These are phyloP conservation scores for Trichoderma atroviride DNA, from an alignment of 2,329 filamentous ascomycete species.

Conservation along the genomic window DNA sequence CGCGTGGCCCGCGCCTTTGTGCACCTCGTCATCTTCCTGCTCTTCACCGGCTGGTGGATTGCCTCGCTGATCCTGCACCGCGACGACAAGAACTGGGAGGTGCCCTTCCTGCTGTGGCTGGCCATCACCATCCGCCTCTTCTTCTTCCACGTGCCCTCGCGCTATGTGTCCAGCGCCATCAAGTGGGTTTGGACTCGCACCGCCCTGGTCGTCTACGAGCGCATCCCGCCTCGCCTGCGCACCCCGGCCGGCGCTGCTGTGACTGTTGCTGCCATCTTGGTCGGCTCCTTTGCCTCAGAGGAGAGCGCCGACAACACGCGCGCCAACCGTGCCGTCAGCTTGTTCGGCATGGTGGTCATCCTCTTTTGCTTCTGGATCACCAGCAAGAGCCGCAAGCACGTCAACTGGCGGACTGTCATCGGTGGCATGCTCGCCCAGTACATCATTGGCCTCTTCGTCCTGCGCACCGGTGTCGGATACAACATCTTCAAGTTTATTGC, in stretches of 20 bases:
- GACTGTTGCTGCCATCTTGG: slow-evolving; percentile 71
- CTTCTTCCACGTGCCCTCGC: slow-evolving; percentile 72
- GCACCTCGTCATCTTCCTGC: slow-evolving; percentile 49
- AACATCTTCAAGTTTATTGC: slow-evolving; percentile 93
- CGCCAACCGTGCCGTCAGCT: slow-evolving; percentile 75
- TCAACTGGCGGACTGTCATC: slow-evolving; percentile 80
- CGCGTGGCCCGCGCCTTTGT: slow-evolving; percentile 48
- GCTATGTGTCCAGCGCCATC: slow-evolving; percentile 67
- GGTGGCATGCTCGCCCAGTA: slow-evolving; percentile 89
- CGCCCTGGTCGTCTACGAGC: slow-evolving; percentile 57
- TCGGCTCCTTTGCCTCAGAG: slow-evolving; percentile 74
- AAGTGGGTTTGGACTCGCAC: slow-evolving; percentile 69
- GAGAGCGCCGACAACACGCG: slow-evolving; percentile 77
- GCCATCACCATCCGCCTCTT: slow-evolving; percentile 72
- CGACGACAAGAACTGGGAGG: slow-evolving; percentile 75
- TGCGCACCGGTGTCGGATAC: slow-evolving; percentile 77
- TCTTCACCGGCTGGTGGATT: slow-evolving; percentile 71
- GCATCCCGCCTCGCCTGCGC: slow-evolving; percentile 69
- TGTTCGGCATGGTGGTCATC: slow-evolving; percentile 77
- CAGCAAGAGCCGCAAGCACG: slow-evolving; percentile 65
- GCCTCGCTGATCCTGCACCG: slow-evolving; percentile 72
- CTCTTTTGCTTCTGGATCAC: slow-evolving; percentile 68
- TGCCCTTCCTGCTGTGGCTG: slow-evolving; percentile 82
- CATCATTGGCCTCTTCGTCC: slow-evolving; percentile 83
- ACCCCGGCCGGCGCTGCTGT: slow-evolving; percentile 63